A percentile compares a stretch with the other conserved stretches of the same genome.
These are phyloP conservation scores for Erodium maritimum DNA, from an alignment of 345 rosid species.

Conservation along the genomic window DNA sequence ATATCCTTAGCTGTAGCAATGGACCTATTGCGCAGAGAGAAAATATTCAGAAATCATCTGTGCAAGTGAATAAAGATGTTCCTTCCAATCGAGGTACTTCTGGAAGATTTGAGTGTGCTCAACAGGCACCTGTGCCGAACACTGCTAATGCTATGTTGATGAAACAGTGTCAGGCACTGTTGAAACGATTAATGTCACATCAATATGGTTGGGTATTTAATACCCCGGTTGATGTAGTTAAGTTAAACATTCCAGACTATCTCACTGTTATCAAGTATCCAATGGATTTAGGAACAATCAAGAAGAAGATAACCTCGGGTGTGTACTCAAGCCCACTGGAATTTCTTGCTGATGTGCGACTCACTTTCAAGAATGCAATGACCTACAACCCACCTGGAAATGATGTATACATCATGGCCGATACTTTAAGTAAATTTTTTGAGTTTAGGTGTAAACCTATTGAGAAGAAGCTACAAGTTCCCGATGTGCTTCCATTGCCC, in stretches of 20 bases:
- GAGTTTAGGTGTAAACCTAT: constrained; percentile 79
- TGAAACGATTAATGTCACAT: constrained; percentile 65
- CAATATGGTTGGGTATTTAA: constrained; percentile 76
- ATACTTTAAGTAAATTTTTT: constrained; percentile 53
- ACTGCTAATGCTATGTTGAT: constrained; percentile 39
- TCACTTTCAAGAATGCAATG: constrained; percentile 77
- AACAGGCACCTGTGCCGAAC: constrained; percentile 23
- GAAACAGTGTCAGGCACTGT: constrained; percentile 70
- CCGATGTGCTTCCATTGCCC: constrained; percentile 22
- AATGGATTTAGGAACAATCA: constrained; percentile 87
- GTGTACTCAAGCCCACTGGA: constrained; percentile 62
- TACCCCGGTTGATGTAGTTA: constrained; percentile 72
- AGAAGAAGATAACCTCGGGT: constrained; percentile 46
- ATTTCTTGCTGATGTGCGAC: constrained; percentile 75
- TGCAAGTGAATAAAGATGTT: constrained; percentile 38
- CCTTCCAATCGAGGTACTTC: constrained; percentile 38
- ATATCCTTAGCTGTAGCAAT: constrained; percentile 51
- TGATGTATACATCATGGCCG: constrained; percentile 78
- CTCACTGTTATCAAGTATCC: constrained; percentile 64
- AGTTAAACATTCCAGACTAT: constrained; percentile 79
- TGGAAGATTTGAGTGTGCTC: constrained; percentile 42
- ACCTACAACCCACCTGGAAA: constrained; percentile 87
- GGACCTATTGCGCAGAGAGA: constrained; percentile 25
- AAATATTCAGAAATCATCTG: constrained; percentile 31
- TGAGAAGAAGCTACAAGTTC: constrained; percentile 46